Evolutionary conservation across 805 yeast species (phyloP).

Genomic region (Candida sphagnicola): DNA sequence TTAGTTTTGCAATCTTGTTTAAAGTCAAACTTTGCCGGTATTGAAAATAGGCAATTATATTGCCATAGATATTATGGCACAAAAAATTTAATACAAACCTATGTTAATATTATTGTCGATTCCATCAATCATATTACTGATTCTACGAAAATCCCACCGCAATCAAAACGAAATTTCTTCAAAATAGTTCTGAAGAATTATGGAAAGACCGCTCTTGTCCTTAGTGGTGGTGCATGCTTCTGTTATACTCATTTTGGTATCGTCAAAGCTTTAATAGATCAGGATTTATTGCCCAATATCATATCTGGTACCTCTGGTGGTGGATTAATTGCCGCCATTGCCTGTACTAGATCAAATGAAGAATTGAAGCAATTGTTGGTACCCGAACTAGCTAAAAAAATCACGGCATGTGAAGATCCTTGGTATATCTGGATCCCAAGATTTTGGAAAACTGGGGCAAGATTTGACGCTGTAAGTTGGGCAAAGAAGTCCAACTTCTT

Average conservation of each 20-base stretch:
- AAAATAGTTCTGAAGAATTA: slow-evolving; percentile 56
- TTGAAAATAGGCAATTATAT: slow-evolving; percentile 66
- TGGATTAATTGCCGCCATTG: slow-evolving; percentile 69
- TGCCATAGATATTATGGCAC: slow-evolving; percentile 78
- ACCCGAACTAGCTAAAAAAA: slow-evolving; percentile 58
- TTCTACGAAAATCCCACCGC: slow-evolving; percentile 31
- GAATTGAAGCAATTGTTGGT: slow-evolving; percentile 54
- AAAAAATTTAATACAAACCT: slow-evolving; percentile 52
- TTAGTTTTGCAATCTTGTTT: slow-evolving; percentile 61
- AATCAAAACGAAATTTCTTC: slow-evolving; percentile 50
- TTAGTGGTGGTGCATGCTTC: slow-evolving; percentile 79
- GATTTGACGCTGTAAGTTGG: slow-evolving; percentile 74
- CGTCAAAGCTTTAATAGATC: slow-evolving; percentile 64
- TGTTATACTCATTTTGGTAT: slow-evolving; percentile 77
- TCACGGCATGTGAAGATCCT: slow-evolving; percentile 68
- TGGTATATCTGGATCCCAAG: slow-evolving; percentile 57
- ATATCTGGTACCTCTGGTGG: slow-evolving; percentile 82
- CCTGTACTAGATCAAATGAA: slow-evolving; percentile 64
- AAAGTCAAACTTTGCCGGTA: slow-evolving; percentile 74
- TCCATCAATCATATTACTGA: slow-evolving; percentile 43
- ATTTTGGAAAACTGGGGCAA: slow-evolving; percentile 72
- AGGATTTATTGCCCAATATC: slow-evolving; percentile 61
- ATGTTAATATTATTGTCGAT: slow-evolving; percentile 48
- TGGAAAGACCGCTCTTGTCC: slow-evolving; percentile 68
- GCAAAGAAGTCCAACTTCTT: slow-evolving; percentile 66